A percentile compares a stretch with the other conserved stretches of the same genome.
phyloP scores from a whole-genome alignment of 163 green algal genomes.

The Chloroidium sp. region DNA sequence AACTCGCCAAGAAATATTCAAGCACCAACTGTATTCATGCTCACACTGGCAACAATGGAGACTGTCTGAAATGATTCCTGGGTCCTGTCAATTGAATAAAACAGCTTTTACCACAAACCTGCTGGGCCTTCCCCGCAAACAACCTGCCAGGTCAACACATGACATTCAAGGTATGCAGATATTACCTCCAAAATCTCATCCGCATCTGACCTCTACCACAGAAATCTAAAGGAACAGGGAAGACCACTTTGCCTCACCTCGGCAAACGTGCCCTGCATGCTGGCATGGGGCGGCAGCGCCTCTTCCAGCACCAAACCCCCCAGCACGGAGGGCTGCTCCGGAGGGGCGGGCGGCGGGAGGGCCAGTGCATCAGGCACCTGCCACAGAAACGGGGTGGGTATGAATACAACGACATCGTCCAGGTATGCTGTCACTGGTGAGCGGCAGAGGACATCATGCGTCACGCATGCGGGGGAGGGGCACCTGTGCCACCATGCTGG shows the following conservation, averaged over 20 bases:
- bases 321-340: constrained; percentile 1
- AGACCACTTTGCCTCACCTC: neutral
- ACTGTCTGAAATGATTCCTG: too few relatives aligned
- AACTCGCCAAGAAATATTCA: neutral
- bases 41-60: too few relatives aligned
- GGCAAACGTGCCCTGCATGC: neutral
- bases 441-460: constrained; percentile 11
- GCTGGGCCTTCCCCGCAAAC: too few relatives aligned
- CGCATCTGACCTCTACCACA: too few relatives aligned
- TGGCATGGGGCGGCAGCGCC: neutral
- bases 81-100: too few relatives aligned
- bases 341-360: constrained; percentile 11
- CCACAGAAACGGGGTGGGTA: neutral
- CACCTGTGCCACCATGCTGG: too few relatives aligned
- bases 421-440: constrained; percentile 10
- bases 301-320: neutral
- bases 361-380: constrained; percentile 9
- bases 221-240: too few relatives aligned
- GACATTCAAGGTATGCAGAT: too few relatives aligned
- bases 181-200: too few relatives aligned
- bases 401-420: neutral
- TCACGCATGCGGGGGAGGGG: too few relatives aligned
- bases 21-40: constrained; percentile 17
- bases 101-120: too few relatives aligned
- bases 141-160: too few relatives aligned